A percentile compares a stretch with the other conserved stretches of the same genome.
Conservation (phyloP, 768 basidiomycete species). For the Exidia glandulosa region DNA sequence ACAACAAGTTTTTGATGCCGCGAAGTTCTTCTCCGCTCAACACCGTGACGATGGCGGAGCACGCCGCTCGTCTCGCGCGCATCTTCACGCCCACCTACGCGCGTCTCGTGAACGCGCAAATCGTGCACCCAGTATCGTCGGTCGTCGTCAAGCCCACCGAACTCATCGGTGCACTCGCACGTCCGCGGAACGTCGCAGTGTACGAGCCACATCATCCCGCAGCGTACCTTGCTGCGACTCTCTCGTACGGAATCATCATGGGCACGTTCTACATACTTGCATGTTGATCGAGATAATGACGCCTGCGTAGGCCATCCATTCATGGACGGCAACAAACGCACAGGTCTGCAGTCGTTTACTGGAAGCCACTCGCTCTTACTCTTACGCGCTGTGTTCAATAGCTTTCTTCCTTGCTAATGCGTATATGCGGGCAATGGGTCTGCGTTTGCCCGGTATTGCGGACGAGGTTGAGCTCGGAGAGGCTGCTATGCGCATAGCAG, state of each 20-base stretch:
- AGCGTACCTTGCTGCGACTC: slow-evolving; percentile 20
- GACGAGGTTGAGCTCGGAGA: neutral
- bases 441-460: slow-evolving; percentile 7
- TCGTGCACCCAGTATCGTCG: slow-evolving; percentile 21
- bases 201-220: slow-evolving; percentile 20
- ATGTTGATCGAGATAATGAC: neutral
- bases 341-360: slow-evolving; percentile 8
- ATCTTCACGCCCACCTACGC: slow-evolving; percentile 20
- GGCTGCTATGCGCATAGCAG: neutral
- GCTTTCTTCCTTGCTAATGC: slow-evolving; percentile 25
- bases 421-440: slow-evolving; percentile 20
- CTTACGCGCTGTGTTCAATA: neutral
- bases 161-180: slow-evolving; percentile 17
- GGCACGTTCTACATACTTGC: slow-evolving; percentile 2
- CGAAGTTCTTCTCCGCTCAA: too few species aligned
- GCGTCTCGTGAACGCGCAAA: slow-evolving; percentile 19
- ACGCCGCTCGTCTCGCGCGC: slow-evolving; percentile 19
- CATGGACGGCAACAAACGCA: slow-evolving; percentile 23
- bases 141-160: slow-evolving; percentile 24
- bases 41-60: slow-evolving; percentile 1
- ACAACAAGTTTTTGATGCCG: too few species aligned
- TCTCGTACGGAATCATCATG: slow-evolving; percentile 23
- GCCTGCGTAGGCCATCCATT: slow-evolving; percentile 17
- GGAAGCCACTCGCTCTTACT: neutral
- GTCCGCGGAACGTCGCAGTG: slow-evolving; percentile 16